These are phyloP conservation scores for Colletotrichum tropicale DNA, from an alignment of 2,329 filamentous ascomycete species.

Conservation along the genomic window DNA sequence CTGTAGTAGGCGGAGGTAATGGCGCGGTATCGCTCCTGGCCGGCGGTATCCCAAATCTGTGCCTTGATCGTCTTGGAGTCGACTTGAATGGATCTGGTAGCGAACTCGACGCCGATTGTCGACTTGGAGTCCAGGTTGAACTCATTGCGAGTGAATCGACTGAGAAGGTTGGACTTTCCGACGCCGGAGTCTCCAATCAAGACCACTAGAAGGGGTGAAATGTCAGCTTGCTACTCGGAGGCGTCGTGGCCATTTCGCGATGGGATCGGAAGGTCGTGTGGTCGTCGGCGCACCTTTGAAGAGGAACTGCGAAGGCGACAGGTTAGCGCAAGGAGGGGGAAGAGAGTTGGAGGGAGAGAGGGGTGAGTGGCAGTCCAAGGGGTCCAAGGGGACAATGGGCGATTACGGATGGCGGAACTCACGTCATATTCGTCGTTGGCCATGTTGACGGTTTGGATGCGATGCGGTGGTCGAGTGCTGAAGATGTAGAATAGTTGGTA, in stretches of 20 bases:
- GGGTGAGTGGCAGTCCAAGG: not conserved
- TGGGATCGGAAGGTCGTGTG: constrained; percentile 26
- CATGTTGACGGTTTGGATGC: constrained; percentile 64
- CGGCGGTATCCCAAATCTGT: constrained; percentile 99
- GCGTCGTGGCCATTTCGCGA: not conserved
- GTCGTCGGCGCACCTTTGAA: constrained; percentile 81
- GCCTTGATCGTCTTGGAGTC: constrained; percentile 99
- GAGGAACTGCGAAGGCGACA: constrained; percentile 72
- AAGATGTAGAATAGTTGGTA: constrained; percentile 26
- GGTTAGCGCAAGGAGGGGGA: constrained; percentile 24
- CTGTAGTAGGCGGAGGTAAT: constrained; percentile 99
- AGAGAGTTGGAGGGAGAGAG: constrained; percentile 27
- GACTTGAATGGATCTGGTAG: constrained; percentile 97
- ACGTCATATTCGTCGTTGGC: constrained; percentile 99
- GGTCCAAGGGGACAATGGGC: not conserved
- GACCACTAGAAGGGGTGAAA: constrained; percentile 68
- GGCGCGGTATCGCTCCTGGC: constrained; percentile 97
- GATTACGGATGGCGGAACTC: constrained; percentile 43
- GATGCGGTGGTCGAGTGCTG: constrained; percentile 24
- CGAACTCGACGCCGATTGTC: constrained; percentile 99
- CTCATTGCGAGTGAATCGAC: constrained; percentile 99
- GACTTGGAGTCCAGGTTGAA: constrained; percentile 99
- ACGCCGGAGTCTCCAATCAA: constrained; percentile 99
- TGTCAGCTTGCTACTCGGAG: constrained; percentile 30
- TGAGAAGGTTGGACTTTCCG: constrained; percentile 99